Evolutionary conservation across 1,139 yeast species (phyloP).

Genomic region (Candida frijolesensis): DNA sequence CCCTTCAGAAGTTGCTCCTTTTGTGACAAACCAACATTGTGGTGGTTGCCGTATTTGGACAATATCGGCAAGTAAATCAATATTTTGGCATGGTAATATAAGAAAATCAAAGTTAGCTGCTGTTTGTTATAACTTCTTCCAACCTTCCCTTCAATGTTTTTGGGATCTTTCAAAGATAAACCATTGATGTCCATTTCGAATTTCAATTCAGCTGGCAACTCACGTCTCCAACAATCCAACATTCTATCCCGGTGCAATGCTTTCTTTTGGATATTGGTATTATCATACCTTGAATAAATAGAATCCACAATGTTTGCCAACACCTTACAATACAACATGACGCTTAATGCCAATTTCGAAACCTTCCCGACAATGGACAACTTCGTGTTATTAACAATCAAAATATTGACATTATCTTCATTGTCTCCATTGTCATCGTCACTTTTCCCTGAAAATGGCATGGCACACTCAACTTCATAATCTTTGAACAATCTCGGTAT

Average conservation of each 20-base stretch:
- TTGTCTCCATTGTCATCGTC: slow-evolving; percentile 39
- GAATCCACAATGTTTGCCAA: slow-evolving; percentile 75
- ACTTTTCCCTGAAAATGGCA: slow-evolving; percentile 68
- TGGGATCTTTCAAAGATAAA: slow-evolving; percentile 41
- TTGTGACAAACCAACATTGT: slow-evolving; percentile 46
- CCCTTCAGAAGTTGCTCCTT: slow-evolving; percentile 39
- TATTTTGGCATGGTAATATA: slow-evolving; percentile 79
- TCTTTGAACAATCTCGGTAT: slow-evolving; percentile 81
- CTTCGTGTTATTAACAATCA: slow-evolving; percentile 58
- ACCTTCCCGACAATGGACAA: slow-evolving; percentile 72
- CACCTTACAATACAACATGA: slow-evolving; percentile 72
- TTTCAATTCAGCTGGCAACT: slow-evolving; percentile 60
- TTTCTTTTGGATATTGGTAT: slow-evolving; percentile 34
- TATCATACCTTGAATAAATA: slow-evolving; percentile 52
- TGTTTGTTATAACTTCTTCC: slow-evolving; percentile 45
- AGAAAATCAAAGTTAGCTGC: slow-evolving; percentile 60
- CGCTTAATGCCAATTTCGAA: slow-evolving; percentile 58
- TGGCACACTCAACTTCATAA: slow-evolving; percentile 81
- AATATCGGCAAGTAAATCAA: slow-evolving; percentile 79
- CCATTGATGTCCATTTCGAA: slow-evolving; percentile 75
- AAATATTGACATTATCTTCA: slow-evolving; percentile 53
- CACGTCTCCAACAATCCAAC: slow-evolving; percentile 78
- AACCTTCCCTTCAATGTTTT: slow-evolving; percentile 22
- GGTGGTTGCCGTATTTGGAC: slow-evolving; percentile 47
- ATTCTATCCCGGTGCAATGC: slow-evolving; percentile 64